Conservation (phyloP, 768 basidiomycete genomes). For the Punctularia strigosozonata region DNA sequence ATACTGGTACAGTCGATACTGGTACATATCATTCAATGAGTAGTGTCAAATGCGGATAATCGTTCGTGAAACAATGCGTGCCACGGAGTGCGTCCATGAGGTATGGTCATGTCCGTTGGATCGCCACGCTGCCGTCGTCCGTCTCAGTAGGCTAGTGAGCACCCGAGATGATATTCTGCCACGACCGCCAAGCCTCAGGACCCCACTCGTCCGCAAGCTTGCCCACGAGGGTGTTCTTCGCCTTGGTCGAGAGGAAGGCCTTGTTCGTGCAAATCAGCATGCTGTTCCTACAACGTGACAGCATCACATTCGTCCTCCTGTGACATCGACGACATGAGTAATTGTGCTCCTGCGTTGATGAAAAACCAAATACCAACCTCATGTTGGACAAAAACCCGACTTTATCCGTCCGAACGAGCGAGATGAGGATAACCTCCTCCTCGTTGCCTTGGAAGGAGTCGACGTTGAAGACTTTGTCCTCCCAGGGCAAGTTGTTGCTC, state of each 20-base stretch:
- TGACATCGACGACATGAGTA: too few species aligned
- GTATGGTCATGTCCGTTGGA: too few species aligned
- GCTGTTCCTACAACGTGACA: slow-evolving; percentile 20
- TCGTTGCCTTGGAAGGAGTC: slow-evolving; percentile 32
- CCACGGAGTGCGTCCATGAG: too few species aligned
- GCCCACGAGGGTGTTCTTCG: slow-evolving; percentile 19
- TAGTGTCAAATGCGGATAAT: too few species aligned
- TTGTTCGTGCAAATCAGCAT: slow-evolving; percentile 20
- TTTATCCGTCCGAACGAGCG: slow-evolving; percentile 17
- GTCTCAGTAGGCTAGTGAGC: slow-evolving; percentile 9
- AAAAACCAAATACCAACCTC: too few species aligned
- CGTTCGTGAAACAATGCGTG: too few species aligned
- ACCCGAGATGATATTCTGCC: slow-evolving; percentile 16
- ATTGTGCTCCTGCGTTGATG: too few species aligned
- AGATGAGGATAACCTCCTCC: slow-evolving; percentile 20
- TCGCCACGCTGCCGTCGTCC: not conserved
- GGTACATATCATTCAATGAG: too few species aligned
- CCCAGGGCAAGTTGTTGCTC: slow-evolving; percentile 11
- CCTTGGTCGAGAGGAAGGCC: slow-evolving; percentile 11
- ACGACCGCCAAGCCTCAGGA: slow-evolving; percentile 5
- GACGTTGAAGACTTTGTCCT: slow-evolving; percentile 20
- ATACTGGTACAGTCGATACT: too few species aligned
- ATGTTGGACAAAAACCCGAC: slow-evolving; percentile 21
- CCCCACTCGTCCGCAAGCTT: slow-evolving; percentile 11
- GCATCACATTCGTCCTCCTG: slow-evolving; percentile 23